These are phyloP conservation scores for Knoxdaviesia proteae DNA, from an alignment of 2,329 filamentous ascomycete genomes.

Conservation along the genomic window DNA sequence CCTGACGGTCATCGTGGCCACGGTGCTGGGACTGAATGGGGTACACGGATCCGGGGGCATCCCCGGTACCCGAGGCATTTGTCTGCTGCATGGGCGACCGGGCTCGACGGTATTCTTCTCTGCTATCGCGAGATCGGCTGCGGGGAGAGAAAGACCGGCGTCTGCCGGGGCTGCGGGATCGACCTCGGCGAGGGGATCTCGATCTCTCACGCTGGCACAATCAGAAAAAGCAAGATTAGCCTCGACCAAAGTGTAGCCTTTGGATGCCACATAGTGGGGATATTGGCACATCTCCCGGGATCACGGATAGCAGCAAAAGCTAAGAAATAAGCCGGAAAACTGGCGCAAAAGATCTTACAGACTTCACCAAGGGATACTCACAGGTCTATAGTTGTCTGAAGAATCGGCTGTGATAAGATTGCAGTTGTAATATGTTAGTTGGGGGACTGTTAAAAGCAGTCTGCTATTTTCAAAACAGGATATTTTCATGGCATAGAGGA, in stretches of 20 bases:
- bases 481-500: too few species aligned
- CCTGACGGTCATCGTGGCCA: constrained; percentile 64
- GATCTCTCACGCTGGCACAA: constrained; percentile 56
- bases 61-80: constrained; percentile 44
- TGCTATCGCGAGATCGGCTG: constrained; percentile 50
- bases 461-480: too few species aligned
- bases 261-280: too few species aligned
- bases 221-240: too few species aligned
- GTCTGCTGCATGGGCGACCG: constrained; percentile 59
- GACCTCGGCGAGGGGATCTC: constrained; percentile 55
- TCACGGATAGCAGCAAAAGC: too few species aligned
- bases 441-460: too few species aligned
- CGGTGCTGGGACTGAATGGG: constrained; percentile 41
- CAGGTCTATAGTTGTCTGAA: constrained; percentile 39
- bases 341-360: background rate
- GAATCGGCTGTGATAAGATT: constrained; percentile 26
- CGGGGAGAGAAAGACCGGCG: constrained; percentile 64
- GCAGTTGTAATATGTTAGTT: too few species aligned
- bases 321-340: background rate
- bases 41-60: constrained; percentile 49
- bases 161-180: constrained; percentile 65
- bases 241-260: too few species aligned
- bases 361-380: constrained; percentile 16
- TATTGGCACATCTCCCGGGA: too few species aligned
- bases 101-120: constrained; percentile 57